Percentiles rank a stretch among this genome's conserved stretches.
These are phyloP conservation scores for Durio zibethinus DNA, from an alignment of 345 rosid genomes.

Conservation along the genomic window DNA sequence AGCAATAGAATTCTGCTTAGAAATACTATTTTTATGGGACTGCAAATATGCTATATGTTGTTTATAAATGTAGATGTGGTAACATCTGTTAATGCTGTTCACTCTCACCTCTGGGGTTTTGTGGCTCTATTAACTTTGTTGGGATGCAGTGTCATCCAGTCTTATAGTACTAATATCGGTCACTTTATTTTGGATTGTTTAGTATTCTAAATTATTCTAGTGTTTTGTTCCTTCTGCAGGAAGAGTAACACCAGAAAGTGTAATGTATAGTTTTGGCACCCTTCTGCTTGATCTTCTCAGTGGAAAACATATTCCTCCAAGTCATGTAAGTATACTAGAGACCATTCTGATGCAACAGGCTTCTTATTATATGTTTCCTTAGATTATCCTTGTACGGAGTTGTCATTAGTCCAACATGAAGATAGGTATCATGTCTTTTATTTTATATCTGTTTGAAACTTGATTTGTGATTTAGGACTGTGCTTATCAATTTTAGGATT, in stretches of 20 bases:
- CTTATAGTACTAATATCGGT: background rate
- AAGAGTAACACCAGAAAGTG: slow-evolving; percentile 91
- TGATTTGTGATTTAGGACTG: background rate
- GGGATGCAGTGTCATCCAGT: background rate
- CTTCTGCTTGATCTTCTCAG: slow-evolving; percentile 94
- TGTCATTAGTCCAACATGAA: background rate
- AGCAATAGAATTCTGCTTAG: background rate
- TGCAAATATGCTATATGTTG: background rate
- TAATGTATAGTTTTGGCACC: slow-evolving; percentile 93
- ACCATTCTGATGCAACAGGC: background rate
- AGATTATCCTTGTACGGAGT: background rate
- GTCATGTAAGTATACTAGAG: slow-evolving; percentile 60
- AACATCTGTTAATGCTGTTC: background rate
- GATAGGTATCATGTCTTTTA: background rate
- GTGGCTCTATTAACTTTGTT: slow-evolving; percentile 1
- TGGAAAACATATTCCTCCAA: slow-evolving; percentile 95
- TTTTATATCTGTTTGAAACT: background rate
- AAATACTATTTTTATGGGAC: background rate
- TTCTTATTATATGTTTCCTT: background rate
- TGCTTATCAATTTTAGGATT: background rate
- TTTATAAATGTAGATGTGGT: background rate
- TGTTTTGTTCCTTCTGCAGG: slow-evolving; percentile 41
- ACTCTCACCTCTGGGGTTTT: background rate
- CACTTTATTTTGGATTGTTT: background rate
- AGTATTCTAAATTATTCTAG: background rate